Percentiles rank a stretch among this genome's conserved stretches.
These are phyloP conservation scores for Lathyrus aphaca DNA, from an alignment of 306 rosid species.

Conservation along the genomic window DNA sequence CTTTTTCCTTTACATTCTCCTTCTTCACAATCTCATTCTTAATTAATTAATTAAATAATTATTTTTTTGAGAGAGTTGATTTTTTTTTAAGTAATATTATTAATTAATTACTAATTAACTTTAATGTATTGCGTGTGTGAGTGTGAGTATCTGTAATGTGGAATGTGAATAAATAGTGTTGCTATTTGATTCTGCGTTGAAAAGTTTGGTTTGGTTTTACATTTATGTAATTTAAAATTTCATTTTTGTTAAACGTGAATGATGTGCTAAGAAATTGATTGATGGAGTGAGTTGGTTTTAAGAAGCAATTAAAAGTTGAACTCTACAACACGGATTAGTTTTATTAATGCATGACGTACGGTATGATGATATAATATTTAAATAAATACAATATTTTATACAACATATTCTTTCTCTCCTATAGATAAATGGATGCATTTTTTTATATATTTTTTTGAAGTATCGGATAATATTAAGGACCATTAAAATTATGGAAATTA, in stretches of 20 bases:
- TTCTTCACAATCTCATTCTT: constrained; percentile 22
- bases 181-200: neutral
- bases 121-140: constrained; percentile 11
- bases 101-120: constrained; percentile 3
- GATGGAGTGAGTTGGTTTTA: neutral
- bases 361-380: neutral
- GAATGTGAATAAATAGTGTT: constrained; percentile 13
- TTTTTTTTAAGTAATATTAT: neutral
- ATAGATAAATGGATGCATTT: no score
- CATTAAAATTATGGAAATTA: no score
- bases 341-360: neutral
- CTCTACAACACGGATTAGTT: neutral
- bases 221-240: neutral
- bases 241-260: constrained; percentile 13
- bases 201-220: neutral
- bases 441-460: no score
- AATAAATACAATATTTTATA: no score
- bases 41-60: neutral
- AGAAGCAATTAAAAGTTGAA: constrained; percentile 8
- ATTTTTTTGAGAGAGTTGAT: constrained; percentile 2
- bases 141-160: constrained; percentile 16
- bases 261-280: neutral
- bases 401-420: no score
- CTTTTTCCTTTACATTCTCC: constrained; percentile 90
- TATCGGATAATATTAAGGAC: no score